phyloP scores from a whole-genome alignment of 768 basidiomycete genomes.

The Auriculariales sp. region DNA sequence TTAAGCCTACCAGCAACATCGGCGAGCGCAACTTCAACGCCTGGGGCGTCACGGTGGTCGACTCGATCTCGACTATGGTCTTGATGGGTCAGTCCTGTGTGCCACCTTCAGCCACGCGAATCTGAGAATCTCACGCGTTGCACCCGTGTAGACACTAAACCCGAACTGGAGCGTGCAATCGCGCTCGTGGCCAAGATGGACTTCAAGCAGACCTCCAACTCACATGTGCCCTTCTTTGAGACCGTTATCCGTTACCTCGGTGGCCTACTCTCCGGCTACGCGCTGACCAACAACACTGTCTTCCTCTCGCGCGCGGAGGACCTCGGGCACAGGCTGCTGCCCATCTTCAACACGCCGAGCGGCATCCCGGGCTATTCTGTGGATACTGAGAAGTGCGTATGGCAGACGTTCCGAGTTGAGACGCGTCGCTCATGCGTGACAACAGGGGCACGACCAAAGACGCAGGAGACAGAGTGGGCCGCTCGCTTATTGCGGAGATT shows the following conservation, averaged over 20 bases:
- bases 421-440: constrained; percentile 13
- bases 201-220: constrained; percentile 24
- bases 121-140: constrained; percentile 49
- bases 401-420: constrained; percentile 18
- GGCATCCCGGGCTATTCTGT: constrained; percentile 63
- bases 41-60: constrained; percentile 66
- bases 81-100: constrained; percentile 47
- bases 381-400: constrained; percentile 42
- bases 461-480: neutral
- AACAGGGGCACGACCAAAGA: constrained; percentile 23
- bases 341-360: constrained; percentile 51
- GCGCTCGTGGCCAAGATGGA: constrained; percentile 32
- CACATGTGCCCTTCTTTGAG: constrained; percentile 53
- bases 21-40: constrained; percentile 51
- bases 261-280: constrained; percentile 72
- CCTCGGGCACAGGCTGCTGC: constrained; percentile 56
- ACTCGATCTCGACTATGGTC: constrained; percentile 76
- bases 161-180: constrained; percentile 55
- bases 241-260: constrained; percentile 86
- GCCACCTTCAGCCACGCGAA: neutral
- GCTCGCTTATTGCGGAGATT: constrained; percentile 44
- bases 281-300: constrained; percentile 48
- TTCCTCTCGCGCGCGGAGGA: constrained; percentile 63
- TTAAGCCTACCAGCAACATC: constrained; percentile 35
- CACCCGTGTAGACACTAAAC: neutral